Evolutionary conservation across 768 basidiomycete genomes (phyloP), one percentile per base, ranked within the genome.

Genomic region (Dacryopinax spathularia): DNA sequence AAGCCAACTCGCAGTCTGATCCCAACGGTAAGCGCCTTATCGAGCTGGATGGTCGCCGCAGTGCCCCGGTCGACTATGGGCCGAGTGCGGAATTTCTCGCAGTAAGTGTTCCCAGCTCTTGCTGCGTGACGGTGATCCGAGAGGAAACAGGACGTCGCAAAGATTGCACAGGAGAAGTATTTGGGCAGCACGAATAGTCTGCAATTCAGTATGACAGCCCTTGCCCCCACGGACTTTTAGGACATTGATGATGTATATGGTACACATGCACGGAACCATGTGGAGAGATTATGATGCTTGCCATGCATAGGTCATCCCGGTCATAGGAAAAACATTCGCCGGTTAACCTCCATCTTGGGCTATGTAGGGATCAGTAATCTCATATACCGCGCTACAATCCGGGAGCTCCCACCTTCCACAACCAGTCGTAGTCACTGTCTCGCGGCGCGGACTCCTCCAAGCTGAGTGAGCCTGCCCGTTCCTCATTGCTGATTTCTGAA

Each of bases 311-410:
- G n/a, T n/a, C n/a, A n/a, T n/a, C n/a, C n/a, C n/a, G n/a, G n/a
- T 64, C 66, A 96, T 69, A 96, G 75, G 78, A 95, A 96, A 77
- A 96, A 96, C 16, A 91, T 95, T 70, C 84, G 80, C 73, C 92
- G 83, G 12, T 87, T 87, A 2, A 89, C 88, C 75, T 98, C 92
- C 71, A 97, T 78, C 76, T 93, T 88, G n/a, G 95, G 87, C 94
- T 96, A 70, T 13, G 33, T 7, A 33, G 63, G 60, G 20, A 33
- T 59, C 33, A 65, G 22, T 18, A 33, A 22, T 34, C 25, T 5
- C 27, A 36, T 60, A 61, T 64, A 44, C 64, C 2, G 41, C 37
- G 63, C 25, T 62, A 63, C 25, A 35, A 44, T 70, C 62, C 65
- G 20, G 29, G 48, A 15, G 5, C 37, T 2, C 82, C 34, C 62